Percentiles rank a stretch among this genome's conserved stretches.
Conservation (phyloP, 768 basidiomycete genomes). For the Xerocomellus intermedius region DNA sequence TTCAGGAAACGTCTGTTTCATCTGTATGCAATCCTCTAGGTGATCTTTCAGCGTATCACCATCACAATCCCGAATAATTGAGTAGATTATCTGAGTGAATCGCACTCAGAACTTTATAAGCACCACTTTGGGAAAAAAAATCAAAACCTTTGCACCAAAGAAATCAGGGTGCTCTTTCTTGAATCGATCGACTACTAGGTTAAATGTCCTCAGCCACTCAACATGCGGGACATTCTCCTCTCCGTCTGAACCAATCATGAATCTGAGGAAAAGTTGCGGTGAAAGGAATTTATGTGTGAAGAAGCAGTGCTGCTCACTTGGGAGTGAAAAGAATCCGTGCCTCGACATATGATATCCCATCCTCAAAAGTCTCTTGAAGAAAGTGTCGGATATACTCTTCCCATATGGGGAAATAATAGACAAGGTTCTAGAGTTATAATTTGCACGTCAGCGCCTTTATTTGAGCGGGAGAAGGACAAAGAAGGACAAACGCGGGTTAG, state of each 20-base stretch:
- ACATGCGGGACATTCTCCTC: conserved; percentile 55
- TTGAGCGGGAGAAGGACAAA: neutral
- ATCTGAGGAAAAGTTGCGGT: conserved; percentile 33
- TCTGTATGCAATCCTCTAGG: conserved; percentile 68
- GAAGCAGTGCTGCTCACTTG: conserved; percentile 40
- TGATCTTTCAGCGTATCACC: conserved; percentile 61
- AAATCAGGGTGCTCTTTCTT: conserved; percentile 60
- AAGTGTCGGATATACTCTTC: conserved; percentile 60
- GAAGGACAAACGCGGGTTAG: conserved; percentile 44
- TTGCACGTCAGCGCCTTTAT: neutral
- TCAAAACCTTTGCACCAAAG: conserved; percentile 58
- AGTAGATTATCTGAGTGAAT: conserved; percentile 61
- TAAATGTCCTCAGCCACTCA: conserved; percentile 57
- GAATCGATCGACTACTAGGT: conserved; percentile 50
- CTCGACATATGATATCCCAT: conserved; percentile 73
- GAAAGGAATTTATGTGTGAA: neutral
- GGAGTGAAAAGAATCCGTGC: conserved; percentile 61
- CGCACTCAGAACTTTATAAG: neutral
- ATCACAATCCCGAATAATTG: conserved; percentile 55
- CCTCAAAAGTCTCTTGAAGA: conserved; percentile 58
- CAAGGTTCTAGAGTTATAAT: conserved; percentile 31
- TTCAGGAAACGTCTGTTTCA: conserved; percentile 75
- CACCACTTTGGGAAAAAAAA: neutral
- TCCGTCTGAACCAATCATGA: conserved; percentile 58
- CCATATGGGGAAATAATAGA: conserved; percentile 57